Evolutionary conservation across 176 grass and related monocot species (phyloP), one percentile per base, ranked within the genome.

Genomic region (Triticum turgidum): DNA sequence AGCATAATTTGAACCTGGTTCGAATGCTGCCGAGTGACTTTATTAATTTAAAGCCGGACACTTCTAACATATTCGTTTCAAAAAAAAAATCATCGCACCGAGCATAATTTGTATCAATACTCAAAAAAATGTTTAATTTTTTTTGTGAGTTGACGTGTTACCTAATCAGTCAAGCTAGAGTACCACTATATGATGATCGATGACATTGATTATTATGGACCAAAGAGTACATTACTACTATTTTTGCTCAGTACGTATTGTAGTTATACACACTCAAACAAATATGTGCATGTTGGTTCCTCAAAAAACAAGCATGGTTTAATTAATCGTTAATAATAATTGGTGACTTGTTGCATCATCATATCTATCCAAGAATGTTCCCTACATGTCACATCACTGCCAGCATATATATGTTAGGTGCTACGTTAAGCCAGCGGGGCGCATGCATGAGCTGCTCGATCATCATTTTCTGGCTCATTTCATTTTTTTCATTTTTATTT

Each of bases 311-410:
- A 89, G 88, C 83, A 89, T 89, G 72, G 11, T 27, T 27, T 12
- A 27, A 64, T 52, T 17, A 74, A 83, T 80, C 5, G 20, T 67
- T 56, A 42, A 37, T 66, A 86, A 90, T 77, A 66, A 74, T 62
- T 83, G 80, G 65, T 61, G 80, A 56, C 88, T 78, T 83, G 84
- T 83, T 87, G 73, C 78, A 83, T 84, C 83, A 30, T 79, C 84
- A 65, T 66, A n/a, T 47, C 84, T 84, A 90, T 82, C 84, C 80
- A 83, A 86, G 84, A 90, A 90, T 90, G 80, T 90, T 83, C 58
- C 83, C 74, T 73, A 12, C 51, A 61, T 39, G 58, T 79, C 84
- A 74, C 74, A 66, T 83, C 82, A 64, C 14, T 22, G 51, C n/a
- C 2, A 7, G 44, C 29, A 47, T 20, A 56, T 52, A 52, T 52